Evolutionary conservation across 306 rosid genomes (phyloP).

Genomic region (Corylus americana): DNA sequence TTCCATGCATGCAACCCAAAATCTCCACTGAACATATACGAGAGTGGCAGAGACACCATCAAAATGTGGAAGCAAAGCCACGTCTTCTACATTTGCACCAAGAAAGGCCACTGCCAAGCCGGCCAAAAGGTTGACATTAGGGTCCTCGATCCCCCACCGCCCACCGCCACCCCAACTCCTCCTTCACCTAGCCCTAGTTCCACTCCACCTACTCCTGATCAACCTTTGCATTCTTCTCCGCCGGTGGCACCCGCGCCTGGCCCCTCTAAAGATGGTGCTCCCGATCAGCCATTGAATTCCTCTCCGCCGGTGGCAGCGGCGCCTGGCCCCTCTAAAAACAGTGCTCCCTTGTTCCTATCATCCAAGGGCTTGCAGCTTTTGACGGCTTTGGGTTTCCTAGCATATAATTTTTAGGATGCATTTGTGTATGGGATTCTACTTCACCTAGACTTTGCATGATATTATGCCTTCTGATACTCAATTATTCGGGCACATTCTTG

Average conservation of each 20-base stretch:
- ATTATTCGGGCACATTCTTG: no score
- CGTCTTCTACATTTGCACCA: background rate
- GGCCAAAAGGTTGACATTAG: conserved; percentile 9
- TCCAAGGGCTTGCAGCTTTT: background rate
- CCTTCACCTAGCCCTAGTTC: background rate
- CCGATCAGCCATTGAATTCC: background rate
- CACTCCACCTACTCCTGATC: background rate
- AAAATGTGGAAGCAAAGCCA: background rate
- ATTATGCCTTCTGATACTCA: no score
- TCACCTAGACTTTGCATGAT: background rate
- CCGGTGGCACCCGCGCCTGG: background rate
- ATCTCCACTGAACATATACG: background rate
- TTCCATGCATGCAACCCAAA: background rate
- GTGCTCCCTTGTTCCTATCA: background rate
- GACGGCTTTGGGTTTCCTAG: background rate
- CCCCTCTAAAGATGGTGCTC: background rate
- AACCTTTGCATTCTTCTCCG: background rate
- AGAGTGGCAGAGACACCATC: background rate
- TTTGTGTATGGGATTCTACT: background rate
- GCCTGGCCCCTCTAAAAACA: background rate
- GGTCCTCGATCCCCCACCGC: background rate
- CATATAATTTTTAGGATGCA: background rate
- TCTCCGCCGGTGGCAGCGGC: background rate
- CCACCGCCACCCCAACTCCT: background rate
- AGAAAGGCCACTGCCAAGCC: background rate